Percentiles rank a stretch among this genome's conserved stretches.
These are phyloP conservation scores for Boletus bicolor DNA, from an alignment of 768 basidiomycete species.

Conservation along the genomic window DNA sequence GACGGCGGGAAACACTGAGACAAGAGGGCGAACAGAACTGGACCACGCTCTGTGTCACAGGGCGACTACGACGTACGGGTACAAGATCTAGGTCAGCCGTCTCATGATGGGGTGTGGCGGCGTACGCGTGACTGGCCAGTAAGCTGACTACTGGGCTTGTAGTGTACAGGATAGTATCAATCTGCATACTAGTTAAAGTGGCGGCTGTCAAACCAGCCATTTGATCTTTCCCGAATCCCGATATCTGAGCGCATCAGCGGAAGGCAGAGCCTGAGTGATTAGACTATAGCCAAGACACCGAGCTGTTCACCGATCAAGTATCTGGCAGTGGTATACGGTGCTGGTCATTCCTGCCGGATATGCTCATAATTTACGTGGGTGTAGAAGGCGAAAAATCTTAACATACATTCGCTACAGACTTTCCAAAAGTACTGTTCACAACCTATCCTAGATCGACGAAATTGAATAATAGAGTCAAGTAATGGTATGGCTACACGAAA, in stretches of 20 bases:
- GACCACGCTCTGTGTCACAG: too few relatives aligned
- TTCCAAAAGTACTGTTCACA: background rate
- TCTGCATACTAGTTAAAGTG: background rate
- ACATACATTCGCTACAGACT: background rate
- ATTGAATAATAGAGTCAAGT: background rate
- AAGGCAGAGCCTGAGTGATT: background rate
- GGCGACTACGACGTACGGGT: too few relatives aligned
- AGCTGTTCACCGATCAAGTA: background rate
- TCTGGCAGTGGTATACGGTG: background rate
- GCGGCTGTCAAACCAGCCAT: background rate
- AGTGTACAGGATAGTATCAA: background rate
- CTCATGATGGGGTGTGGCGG: too few relatives aligned
- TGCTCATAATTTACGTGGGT: background rate
- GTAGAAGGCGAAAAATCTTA: too few relatives aligned
- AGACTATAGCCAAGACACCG: background rate
- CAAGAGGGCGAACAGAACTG: too few relatives aligned
- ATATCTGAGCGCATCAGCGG: background rate
- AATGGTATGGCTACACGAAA: constrained; percentile 3
- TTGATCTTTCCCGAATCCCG: too few relatives aligned
- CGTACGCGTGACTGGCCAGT: too few relatives aligned
- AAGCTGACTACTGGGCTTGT: too few relatives aligned
- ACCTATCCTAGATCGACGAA: background rate
- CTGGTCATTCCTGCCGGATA: background rate
- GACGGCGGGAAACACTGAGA: too few relatives aligned
- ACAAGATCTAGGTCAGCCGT: too few relatives aligned